Evolutionary conservation across 1,284 basidiomycete species (phyloP).

Genomic region (Grifola frondosa): DNA sequence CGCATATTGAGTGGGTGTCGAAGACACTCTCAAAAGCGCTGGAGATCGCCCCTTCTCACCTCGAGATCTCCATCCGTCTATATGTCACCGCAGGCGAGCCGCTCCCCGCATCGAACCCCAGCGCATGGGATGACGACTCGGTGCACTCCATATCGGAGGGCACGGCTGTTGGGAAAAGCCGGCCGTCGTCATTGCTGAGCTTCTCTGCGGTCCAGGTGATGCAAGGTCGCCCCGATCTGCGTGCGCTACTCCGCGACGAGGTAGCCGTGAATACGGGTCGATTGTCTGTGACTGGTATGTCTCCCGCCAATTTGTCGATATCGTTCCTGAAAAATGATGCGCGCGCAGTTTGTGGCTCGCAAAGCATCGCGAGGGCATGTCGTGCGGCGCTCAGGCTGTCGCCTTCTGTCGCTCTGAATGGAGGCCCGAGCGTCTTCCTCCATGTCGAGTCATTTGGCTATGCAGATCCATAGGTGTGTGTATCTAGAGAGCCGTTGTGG

Average conservation of each 20-base stretch:
- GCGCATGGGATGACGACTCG: conserved; percentile 20
- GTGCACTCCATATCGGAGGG: conserved; percentile 15
- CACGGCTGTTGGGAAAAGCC: conserved; percentile 11
- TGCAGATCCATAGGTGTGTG: too few relatives aligned
- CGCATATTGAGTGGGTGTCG: conserved; percentile 44
- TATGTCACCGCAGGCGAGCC: conserved; percentile 34
- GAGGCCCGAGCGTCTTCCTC: conserved; percentile 43
- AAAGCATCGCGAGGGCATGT: conserved; percentile 38
- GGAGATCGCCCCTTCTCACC: conserved; percentile 26
- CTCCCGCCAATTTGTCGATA: background rate
- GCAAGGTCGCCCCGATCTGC: conserved; percentile 34
- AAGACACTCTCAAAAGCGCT: conserved; percentile 34
- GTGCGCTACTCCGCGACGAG: conserved; percentile 28
- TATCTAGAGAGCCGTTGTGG: too few relatives aligned
- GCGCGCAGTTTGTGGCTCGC: conserved; percentile 47
- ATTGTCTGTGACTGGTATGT: conserved; percentile 43
- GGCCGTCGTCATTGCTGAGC: conserved; percentile 19
- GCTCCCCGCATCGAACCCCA: conserved; percentile 1
- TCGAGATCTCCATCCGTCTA: conserved; percentile 37
- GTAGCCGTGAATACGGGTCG: conserved; percentile 20
- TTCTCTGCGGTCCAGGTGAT: conserved; percentile 26
- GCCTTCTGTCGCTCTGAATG: conserved; percentile 38
- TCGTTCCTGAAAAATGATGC: background rate
- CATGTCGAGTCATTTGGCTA: conserved; percentile 51
- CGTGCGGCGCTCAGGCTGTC: conserved; percentile 40